Conservation (phyloP, 257 asterid species). For the Anisodus tanguticus region DNA sequence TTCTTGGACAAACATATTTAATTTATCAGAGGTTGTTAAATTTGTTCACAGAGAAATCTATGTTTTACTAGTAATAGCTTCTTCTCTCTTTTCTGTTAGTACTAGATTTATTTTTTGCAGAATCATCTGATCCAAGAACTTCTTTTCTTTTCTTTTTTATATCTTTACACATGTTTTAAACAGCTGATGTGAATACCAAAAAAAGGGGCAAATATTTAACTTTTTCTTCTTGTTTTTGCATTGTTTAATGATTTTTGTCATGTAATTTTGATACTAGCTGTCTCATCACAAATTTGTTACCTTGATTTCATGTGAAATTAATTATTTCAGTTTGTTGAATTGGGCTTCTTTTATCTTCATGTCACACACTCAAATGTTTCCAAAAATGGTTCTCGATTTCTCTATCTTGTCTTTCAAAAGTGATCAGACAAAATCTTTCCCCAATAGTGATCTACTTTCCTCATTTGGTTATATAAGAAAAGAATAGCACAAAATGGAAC, state of each 20-base stretch:
- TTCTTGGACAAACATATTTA: conserved; percentile 25
- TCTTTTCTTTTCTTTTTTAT: conserved; percentile 26
- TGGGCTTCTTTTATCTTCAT: conserved; percentile 41
- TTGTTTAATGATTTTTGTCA: background rate
- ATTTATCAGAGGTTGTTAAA: background rate
- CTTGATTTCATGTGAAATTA: conserved; percentile 59
- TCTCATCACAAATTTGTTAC: conserved; percentile 34
- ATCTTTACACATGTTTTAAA: background rate
- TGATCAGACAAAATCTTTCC: conserved; percentile 51
- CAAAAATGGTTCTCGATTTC: conserved; percentile 51
- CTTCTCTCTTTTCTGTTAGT: conserved; percentile 32
- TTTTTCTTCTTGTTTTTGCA: background rate
- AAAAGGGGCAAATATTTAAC: background rate
- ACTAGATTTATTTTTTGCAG: conserved; percentile 32
- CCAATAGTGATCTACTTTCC: conserved; percentile 52
- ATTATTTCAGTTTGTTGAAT: conserved; percentile 41
- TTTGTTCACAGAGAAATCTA: conserved; percentile 32
- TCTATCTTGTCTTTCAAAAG: conserved; percentile 53
- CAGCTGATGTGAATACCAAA: background rate
- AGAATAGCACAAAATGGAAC: background rate
- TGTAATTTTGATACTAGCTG: background rate
- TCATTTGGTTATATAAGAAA: conserved; percentile 46
- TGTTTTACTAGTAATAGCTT: conserved; percentile 28
- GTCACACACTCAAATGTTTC: conserved; percentile 40
- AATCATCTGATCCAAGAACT: conserved; percentile 41